Evolutionary conservation across 768 basidiomycete species (phyloP), one percentile per base, ranked within the genome.

Genomic region (Panaeolus cyanescens): DNA sequence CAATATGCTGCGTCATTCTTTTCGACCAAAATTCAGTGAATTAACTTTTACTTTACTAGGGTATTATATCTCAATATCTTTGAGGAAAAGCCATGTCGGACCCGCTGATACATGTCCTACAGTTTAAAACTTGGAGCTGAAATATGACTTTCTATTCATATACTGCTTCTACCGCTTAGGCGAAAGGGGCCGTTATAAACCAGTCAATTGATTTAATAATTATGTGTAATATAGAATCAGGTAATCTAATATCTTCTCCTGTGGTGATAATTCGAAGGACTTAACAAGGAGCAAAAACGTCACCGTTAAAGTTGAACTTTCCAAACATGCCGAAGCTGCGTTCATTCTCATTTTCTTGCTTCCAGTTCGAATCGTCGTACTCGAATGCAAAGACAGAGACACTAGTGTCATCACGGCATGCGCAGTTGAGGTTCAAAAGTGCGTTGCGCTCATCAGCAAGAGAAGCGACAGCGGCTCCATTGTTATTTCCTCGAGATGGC

Each of bases 341-440:
- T 64, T 80, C 79, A 42, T 72, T 75, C 37, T 73, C 76, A 39
- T 75, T 74, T 1, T 56, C 65, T 15, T 25, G 19, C 56, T 80
- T 80, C 79, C 79, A 80, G n/a, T 58, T 31, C 60, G 77, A 76
- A 56, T 80, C 79, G 54, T 78, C 77, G 20, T 75, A 77, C 59
- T 80, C 79, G 59, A 80, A 80, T 0, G 75, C 76, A 58, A 72
- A 80, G 3, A 77, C 72, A 2, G 75, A 73, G 19, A 79, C 66
- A 54, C 73, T 73, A 20, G 68, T 67, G 56, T 75, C 75, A 54
- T 71, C 68, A n/a, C 71, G 65, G 37, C 65, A 64, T 9, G 79
- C 79, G 58, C 79, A 79, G 63, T 79, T 80, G 22, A 80, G 64
- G 33, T 68, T 76, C 8, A 66, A 55, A 9, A 79, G 60, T 1